A percentile compares a stretch with the other conserved stretches of the same genome.
These are phyloP conservation scores for Aspergillus mulundensis DNA, from an alignment of 495 filamentous ascomycete species.

Conservation along the genomic window DNA sequence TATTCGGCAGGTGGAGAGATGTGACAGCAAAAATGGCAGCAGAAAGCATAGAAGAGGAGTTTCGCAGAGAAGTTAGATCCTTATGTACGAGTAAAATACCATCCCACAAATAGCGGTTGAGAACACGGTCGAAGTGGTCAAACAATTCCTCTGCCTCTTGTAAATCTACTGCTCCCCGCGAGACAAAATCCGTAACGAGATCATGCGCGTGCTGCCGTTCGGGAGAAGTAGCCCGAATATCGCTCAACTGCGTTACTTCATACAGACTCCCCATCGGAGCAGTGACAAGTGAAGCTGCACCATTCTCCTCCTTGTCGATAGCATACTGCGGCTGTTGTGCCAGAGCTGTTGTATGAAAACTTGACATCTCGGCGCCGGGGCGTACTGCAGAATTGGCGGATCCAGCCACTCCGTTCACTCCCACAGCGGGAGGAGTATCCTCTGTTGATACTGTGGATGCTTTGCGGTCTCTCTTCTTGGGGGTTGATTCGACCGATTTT, in stretches of 20 bases:
- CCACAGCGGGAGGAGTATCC: constrained; percentile 18
- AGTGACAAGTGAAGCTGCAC: constrained; percentile 43
- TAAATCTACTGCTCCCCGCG: constrained; percentile 41
- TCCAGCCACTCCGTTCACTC: constrained; percentile 16
- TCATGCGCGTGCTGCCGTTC: constrained; percentile 34
- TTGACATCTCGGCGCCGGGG: constrained; percentile 12
- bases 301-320: constrained; percentile 41
- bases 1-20: constrained; percentile 46
- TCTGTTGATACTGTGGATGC: constrained; percentile 40
- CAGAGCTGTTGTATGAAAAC: constrained; percentile 19
- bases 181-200: constrained; percentile 51
- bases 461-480: constrained; percentile 36
- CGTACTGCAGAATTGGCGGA: constrained; percentile 14
- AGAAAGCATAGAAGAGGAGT: constrained; percentile 47
- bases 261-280: constrained; percentile 58
- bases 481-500: constrained; percentile 32
- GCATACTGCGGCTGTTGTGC: constrained; percentile 37
- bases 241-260: constrained; percentile 55
- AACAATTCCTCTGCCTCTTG: constrained; percentile 50
- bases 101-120: constrained; percentile 54
- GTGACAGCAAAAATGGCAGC: constrained; percentile 51
- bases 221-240: constrained; percentile 38
- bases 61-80: constrained; percentile 40
- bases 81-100: constrained; percentile 44
- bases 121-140: constrained; percentile 46